Conservation (phyloP, 495 filamentous ascomycete species). For the Aspergillus homomorphus region DNA sequence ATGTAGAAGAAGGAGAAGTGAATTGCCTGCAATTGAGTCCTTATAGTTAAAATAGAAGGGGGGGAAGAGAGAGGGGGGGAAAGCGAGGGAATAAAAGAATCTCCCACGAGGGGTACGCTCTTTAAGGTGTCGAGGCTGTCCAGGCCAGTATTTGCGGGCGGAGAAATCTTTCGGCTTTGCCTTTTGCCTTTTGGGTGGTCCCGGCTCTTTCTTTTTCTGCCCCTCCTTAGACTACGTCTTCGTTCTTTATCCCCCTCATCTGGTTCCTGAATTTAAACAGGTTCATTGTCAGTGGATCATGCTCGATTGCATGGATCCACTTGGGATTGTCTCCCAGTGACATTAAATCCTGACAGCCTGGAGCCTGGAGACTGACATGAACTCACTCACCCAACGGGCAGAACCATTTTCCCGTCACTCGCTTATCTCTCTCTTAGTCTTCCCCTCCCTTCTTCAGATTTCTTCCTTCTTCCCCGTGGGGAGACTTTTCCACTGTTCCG, state of each 20-base stretch:
- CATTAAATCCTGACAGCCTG: too few relatives aligned
- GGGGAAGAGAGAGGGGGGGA: neutral
- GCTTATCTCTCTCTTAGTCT: neutral
- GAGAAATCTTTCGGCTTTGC: neutral
- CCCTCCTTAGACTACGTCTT: neutral
- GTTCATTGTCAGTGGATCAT: neutral
- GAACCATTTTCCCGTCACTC: constrained; percentile 4
- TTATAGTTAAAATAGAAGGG: neutral
- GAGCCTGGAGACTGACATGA: neutral
- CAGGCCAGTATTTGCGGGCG: neutral
- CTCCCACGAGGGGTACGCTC: neutral
- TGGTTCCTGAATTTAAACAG: neutral
- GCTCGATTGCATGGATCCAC: neutral
- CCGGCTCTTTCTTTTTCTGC: neutral
- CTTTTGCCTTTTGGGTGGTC: neutral
- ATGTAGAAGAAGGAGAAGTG: neutral
- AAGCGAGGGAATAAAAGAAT: neutral
- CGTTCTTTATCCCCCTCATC: neutral
- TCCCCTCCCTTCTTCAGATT: neutral
- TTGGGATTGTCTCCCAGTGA: too few relatives aligned
- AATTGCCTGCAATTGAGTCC: neutral
- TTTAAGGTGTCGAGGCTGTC: neutral
- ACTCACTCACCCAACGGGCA: constrained; percentile 12
- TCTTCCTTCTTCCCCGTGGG: constrained; percentile 13
- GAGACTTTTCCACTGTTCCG: constrained; percentile 11